Conservation (phyloP, 768 basidiomycete species). For the Clitopilus passeckerianus region DNA sequence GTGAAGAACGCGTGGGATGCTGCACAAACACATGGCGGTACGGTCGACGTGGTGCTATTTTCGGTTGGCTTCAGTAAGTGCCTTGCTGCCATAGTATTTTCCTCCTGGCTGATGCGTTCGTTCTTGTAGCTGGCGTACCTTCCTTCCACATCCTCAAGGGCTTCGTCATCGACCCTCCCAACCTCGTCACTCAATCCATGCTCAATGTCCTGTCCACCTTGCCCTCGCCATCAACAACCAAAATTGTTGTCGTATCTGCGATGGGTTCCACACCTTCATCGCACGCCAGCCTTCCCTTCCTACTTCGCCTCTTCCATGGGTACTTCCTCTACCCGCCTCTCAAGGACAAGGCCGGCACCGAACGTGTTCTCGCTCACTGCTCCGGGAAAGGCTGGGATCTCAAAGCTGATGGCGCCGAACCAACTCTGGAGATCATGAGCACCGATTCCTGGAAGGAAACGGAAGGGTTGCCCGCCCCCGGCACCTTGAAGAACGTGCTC, state of each 20-base stretch:
- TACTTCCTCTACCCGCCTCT: constrained; percentile 42
- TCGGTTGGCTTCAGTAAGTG: constrained; percentile 45
- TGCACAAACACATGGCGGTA: constrained; percentile 21
- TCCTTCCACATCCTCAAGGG: constrained; percentile 45
- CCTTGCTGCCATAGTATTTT: background rate
- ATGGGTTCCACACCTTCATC: constrained; percentile 44
- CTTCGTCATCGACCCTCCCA: constrained; percentile 38
- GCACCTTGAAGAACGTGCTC: constrained; percentile 38
- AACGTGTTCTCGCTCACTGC: constrained; percentile 43
- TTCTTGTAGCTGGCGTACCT: constrained; percentile 38
- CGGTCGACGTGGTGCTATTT: constrained; percentile 54
- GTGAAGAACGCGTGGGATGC: constrained; percentile 45
- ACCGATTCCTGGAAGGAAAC: constrained; percentile 32
- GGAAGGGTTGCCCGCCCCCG: constrained; percentile 35
- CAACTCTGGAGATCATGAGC: constrained; percentile 36
- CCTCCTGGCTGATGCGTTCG: background rate
- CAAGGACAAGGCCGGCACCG: constrained; percentile 57
- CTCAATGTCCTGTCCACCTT: constrained; percentile 53
- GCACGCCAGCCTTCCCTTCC: constrained; percentile 39
- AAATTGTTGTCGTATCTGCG: constrained; percentile 50
- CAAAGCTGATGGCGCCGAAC: constrained; percentile 29
- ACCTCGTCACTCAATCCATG: constrained; percentile 56
- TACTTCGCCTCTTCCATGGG: constrained; percentile 44
- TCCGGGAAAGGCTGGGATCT: constrained; percentile 48
- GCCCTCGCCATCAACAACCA: constrained; percentile 35